Conservation (phyloP, 495 filamentous ascomycete genomes). For the Talaromyces wortmannii region DNA sequence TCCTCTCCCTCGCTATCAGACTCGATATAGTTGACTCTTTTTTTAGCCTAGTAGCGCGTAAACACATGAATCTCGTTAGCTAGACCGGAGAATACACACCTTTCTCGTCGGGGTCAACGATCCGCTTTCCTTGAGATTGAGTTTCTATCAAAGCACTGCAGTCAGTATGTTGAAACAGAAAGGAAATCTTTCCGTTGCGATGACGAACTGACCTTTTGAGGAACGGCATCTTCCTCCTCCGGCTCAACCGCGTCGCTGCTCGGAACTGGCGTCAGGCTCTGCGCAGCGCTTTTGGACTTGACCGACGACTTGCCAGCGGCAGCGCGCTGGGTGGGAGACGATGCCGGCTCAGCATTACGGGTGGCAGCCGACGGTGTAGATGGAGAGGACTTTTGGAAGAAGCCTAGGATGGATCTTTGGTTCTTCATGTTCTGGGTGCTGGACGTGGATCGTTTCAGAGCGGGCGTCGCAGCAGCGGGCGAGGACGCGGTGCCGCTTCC, state of each 20-base stretch:
- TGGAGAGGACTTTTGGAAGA: slow-evolving; percentile 67
- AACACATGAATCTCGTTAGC: slow-evolving; percentile 1
- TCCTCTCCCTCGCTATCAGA: slow-evolving; percentile 49
- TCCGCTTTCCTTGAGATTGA: slow-evolving; percentile 8
- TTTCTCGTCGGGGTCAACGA: slow-evolving; percentile 39
- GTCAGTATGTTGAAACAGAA: slow-evolving; percentile 4
- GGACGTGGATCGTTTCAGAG: slow-evolving; percentile 38
- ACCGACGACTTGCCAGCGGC: slow-evolving; percentile 1
- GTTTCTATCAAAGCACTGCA: not conserved
- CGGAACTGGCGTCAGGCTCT: slow-evolving; percentile 64
- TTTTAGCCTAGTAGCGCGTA: slow-evolving; percentile 28
- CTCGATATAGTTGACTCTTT: slow-evolving; percentile 38
- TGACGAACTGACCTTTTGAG: slow-evolving; percentile 13
- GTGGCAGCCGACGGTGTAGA: slow-evolving; percentile 25
- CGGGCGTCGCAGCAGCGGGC: slow-evolving; percentile 29
- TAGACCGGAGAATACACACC: slow-evolving; percentile 16
- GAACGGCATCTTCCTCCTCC: slow-evolving; percentile 26
- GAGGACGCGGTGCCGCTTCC: slow-evolving; percentile 20
- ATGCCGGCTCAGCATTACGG: slow-evolving; percentile 28
- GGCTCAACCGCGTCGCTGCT: slow-evolving; percentile 60
- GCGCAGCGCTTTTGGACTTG: slow-evolving; percentile 9
- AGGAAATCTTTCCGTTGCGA: slow-evolving; percentile 3
- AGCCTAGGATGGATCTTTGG: slow-evolving; percentile 76
- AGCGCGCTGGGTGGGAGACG: slow-evolving; percentile 35
- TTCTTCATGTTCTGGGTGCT: slow-evolving; percentile 54